Base-by-base conservation (phyloP, 352 stramenopile species). In the Phytopythium oedochilum region DNA sequence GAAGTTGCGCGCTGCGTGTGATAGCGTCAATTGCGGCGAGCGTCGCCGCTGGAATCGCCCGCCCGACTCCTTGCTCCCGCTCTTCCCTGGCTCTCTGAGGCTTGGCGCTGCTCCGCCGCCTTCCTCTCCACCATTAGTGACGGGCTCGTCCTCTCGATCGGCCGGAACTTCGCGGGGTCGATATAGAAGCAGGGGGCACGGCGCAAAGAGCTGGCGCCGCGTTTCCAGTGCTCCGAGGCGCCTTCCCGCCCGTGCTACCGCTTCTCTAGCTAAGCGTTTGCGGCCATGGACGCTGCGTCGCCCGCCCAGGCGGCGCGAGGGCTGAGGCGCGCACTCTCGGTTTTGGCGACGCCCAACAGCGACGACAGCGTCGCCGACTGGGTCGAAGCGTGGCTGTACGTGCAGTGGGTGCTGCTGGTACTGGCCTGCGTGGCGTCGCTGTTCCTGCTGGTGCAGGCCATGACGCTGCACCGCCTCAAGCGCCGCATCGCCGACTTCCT, bases 401-500 rank as follows among this genome's bases (percentile, higher is more conserved):
- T 81, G 53, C 76, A 86, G 53, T 89, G 76, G 79, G 53, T 45
- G 15, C 62, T 61, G 59, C 67, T 89, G 29, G 60, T 70, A 17
- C 36, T 61, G 20, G 74, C 66, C n/a, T 59, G 57, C 36, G 31
- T 72, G 34, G 39, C 59, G 20, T 59, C 76, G 59, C 69, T 88
- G 43, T 86, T 81, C 58, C 61, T 88, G 53, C 59, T 86, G 49
- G 59, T 88, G 45, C 75, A 87, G 60, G 86, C 79, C 32, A 51
- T 73, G 32, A 70, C 57, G 17, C 81, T 85, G 59, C 77, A 86
- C 51, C 76, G 72, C 1, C 57, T 81, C 29, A 89, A 89, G 73
- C 75, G 71, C 25, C 76, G 79, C 54, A 70, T 86, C 62, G 75
- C 79, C 47, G 79, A 89, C 64, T 66, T 89, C 45, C 59, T 89